Conservation (phyloP, 345 rosid genomes). For the Aquilaria yunnanensis region DNA sequence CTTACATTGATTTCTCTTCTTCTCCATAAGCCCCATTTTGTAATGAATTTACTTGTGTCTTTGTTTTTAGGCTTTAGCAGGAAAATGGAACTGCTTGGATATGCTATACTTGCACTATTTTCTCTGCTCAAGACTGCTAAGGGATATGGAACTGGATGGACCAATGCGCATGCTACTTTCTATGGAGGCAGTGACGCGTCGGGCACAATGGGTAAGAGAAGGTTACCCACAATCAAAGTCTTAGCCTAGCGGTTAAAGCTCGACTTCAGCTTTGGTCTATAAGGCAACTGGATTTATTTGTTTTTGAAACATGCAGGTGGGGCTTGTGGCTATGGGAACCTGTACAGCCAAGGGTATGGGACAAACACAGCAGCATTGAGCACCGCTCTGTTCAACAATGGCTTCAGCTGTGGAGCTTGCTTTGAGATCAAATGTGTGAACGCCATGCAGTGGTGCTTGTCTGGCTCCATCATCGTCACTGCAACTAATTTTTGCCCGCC, state of each 20-base stretch:
- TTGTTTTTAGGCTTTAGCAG: not conserved
- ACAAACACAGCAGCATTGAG: slow-evolving; percentile 19
- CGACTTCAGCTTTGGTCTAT: not conserved
- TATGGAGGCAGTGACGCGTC: slow-evolving; percentile 2
- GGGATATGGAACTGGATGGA: slow-evolving; percentile 5
- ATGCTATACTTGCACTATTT: slow-evolving; percentile 11
- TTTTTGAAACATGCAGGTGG: slow-evolving; percentile 11
- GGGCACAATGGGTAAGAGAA: slow-evolving; percentile 3
- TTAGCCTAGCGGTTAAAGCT: not conserved
- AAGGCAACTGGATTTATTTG: no score
- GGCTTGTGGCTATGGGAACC: slow-evolving; percentile 20
- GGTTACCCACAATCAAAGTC: not conserved
- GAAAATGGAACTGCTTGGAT: slow-evolving; percentile 23
- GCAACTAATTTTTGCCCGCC: slow-evolving; percentile 5
- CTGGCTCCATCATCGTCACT: not conserved
- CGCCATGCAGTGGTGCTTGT: not conserved
- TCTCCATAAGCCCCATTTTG: slow-evolving; percentile 3
- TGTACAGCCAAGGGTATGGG: slow-evolving; percentile 16
- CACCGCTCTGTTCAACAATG: slow-evolving; percentile 13
- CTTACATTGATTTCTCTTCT: not conserved
- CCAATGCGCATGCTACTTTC: slow-evolving; percentile 1
- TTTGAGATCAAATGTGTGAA: slow-evolving; percentile 1
- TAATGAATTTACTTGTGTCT: not conserved
- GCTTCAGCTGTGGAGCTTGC: slow-evolving; percentile 5
- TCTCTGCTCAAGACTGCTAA: slow-evolving; percentile 10